Conservation (phyloP, 2,329 filamentous ascomycete species). For the Monosporascus cannonballus region DNA sequence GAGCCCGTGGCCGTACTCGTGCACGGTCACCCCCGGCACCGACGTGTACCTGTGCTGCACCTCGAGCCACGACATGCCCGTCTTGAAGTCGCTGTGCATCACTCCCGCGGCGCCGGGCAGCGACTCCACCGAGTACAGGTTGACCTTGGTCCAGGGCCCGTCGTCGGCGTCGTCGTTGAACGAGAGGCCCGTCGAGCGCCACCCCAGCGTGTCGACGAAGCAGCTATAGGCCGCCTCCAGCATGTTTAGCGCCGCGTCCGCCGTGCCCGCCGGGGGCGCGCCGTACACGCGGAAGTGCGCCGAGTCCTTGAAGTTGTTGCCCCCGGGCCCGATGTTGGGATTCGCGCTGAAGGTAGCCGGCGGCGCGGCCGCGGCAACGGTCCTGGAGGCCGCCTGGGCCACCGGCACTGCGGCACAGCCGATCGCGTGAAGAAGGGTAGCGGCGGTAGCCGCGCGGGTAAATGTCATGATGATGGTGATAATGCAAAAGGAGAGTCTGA, state of each 20-base stretch:
- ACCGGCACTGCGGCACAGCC: not conserved
- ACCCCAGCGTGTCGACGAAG: constrained; percentile 31
- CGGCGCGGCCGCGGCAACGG: constrained; percentile 5
- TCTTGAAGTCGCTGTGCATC: constrained; percentile 32
- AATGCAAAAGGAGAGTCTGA: not conserved
- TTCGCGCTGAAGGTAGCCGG: constrained; percentile 23
- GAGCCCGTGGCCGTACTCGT: constrained; percentile 44
- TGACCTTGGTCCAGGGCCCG: constrained; percentile 40
- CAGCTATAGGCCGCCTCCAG: constrained; percentile 41
- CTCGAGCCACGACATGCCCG: constrained; percentile 37
- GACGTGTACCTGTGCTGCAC: constrained; percentile 34
- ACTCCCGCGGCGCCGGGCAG: constrained; percentile 35
- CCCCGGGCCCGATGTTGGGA: constrained; percentile 23
- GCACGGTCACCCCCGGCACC: constrained; percentile 35
- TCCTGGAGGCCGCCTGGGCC: not conserved
- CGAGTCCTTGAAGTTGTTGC: constrained; percentile 27
- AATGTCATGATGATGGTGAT: not conserved
- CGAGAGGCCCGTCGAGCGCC: constrained; percentile 32
- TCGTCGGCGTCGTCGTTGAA: constrained; percentile 26
- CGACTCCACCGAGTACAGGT: constrained; percentile 35
- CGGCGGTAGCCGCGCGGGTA: not conserved
- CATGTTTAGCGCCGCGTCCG: constrained; percentile 28
- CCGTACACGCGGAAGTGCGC: constrained; percentile 35
- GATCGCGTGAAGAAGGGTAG: not conserved
- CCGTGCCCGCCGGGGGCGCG: constrained; percentile 20